phyloP scores from a whole-genome alignment of 1,139 yeast genomes.

The Suhomyces bolitotheri region DNA sequence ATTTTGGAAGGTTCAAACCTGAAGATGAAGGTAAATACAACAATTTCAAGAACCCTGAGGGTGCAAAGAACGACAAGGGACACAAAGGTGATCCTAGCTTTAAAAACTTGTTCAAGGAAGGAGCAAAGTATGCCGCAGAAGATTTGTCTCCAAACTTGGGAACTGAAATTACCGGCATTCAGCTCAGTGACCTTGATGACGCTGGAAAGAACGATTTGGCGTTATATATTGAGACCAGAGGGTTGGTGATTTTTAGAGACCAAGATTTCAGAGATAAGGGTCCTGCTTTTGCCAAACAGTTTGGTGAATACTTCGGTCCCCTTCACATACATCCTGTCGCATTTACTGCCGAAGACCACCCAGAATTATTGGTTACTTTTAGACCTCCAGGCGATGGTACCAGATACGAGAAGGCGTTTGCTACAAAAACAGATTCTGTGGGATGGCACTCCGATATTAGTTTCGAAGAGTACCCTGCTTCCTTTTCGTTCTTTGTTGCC shows the following conservation, averaged over 20 bases:
- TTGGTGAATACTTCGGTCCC: slow-evolving; percentile 34
- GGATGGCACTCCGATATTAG: slow-evolving; percentile 36
- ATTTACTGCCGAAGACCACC: slow-evolving; percentile 27
- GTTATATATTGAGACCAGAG: slow-evolving; percentile 32
- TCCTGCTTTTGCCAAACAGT: slow-evolving; percentile 29
- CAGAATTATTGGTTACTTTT: slow-evolving; percentile 33
- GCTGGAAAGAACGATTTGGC: slow-evolving; percentile 37
- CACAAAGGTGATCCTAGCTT: slow-evolving; percentile 31
- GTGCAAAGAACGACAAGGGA: slow-evolving; percentile 28
- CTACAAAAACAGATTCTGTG: slow-evolving; percentile 17
- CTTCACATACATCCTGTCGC: slow-evolving; percentile 36
- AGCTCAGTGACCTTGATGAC: slow-evolving; percentile 32
- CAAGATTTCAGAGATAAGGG: slow-evolving; percentile 37
- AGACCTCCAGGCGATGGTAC: slow-evolving; percentile 30
- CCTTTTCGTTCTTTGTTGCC: slow-evolving; percentile 33
- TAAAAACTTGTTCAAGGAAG: slow-evolving; percentile 28
- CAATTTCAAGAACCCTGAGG: slow-evolving; percentile 22
- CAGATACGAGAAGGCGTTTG: slow-evolving; percentile 25
- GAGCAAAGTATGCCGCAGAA: slow-evolving; percentile 16
- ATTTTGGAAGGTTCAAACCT: slow-evolving; percentile 18
- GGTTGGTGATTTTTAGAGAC: slow-evolving; percentile 32
- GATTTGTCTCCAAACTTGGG: slow-evolving; percentile 37
- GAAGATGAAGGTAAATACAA: slow-evolving; percentile 25
- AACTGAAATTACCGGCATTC: slow-evolving; percentile 33
- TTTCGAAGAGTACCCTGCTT: slow-evolving; percentile 34